A percentile compares a stretch with the other conserved stretches of the same genome.
Evolutionary conservation across 2,329 filamentous ascomycete genomes (phyloP).

Genomic region (Xylaria arbuscula): DNA sequence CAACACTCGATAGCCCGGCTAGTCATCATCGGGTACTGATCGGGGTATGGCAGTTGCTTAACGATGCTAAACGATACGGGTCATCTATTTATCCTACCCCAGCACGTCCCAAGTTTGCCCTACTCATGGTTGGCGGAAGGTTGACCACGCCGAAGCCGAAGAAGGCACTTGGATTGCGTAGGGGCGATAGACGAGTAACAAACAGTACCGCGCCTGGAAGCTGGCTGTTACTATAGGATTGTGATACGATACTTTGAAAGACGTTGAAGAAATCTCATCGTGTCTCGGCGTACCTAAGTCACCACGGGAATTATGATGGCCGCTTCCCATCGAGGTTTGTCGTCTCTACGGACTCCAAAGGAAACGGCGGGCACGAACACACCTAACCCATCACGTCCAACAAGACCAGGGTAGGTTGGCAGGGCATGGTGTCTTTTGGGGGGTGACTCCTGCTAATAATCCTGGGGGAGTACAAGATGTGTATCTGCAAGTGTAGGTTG

Average conservation of each 20-base stretch:
- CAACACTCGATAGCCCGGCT: conserved; percentile 10
- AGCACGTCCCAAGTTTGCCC: conserved; percentile 6
- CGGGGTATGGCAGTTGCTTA: conserved; percentile 3
- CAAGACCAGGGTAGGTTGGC: conserved; percentile 28
- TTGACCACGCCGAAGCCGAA: conserved; percentile 14
- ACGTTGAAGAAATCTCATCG: conserved; percentile 7
- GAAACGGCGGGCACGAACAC: conserved; percentile 22
- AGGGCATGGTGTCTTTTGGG: conserved; percentile 33
- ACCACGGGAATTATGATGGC: neutral
- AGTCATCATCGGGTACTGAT: conserved; percentile 12
- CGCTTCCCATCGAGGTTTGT: conserved; percentile 3
- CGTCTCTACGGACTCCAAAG: conserved; percentile 19
- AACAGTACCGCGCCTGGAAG: neutral
- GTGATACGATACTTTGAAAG: neutral
- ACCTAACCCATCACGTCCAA: conserved; percentile 40
- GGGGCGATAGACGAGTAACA: neutral
- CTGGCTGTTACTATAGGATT: neutral
- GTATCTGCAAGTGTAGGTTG: conserved; percentile 24
- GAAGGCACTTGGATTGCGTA: neutral
- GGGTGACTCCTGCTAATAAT: conserved; percentile 26
- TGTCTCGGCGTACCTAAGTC: neutral
- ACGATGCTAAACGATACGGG: conserved; percentile 21
- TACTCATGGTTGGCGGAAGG: conserved; percentile 10
- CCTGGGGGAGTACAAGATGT: conserved; percentile 34
- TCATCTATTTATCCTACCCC: conserved; percentile 26